These are phyloP conservation scores for Darksidea phi DNA, from an alignment of 495 filamentous ascomycete species.

Conservation along the genomic window DNA sequence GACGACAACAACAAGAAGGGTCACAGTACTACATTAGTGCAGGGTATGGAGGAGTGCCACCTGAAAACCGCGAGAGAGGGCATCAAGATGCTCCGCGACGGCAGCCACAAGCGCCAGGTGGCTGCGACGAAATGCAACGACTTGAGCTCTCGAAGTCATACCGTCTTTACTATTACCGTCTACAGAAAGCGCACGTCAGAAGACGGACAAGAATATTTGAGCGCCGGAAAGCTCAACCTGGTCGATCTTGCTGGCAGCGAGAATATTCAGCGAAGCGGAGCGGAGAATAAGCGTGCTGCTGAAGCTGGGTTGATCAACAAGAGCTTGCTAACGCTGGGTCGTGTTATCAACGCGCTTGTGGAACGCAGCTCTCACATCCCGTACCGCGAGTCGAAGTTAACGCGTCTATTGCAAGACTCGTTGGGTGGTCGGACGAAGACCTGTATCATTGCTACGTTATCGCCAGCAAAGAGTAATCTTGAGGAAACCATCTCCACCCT, in stretches of 20 bases:
- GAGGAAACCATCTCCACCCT: conserved; percentile 97
- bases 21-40: conserved; percentile 75
- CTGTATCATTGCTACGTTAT: conserved; percentile 96
- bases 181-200: conserved; percentile 78
- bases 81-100: conserved; percentile 82
- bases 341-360: conserved; percentile 96
- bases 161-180: conserved; percentile 91
- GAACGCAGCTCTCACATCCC: conserved; percentile 90
- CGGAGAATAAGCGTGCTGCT: conserved; percentile 93
- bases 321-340: conserved; percentile 87
- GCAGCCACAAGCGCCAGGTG: conserved; percentile 90
- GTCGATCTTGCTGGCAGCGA: conserved; percentile 96
- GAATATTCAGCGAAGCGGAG: conserved; percentile 93
- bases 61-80: conserved; percentile 82
- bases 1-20: conserved; percentile 86
- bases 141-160: conserved; percentile 91
- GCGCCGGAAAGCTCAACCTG: conserved; percentile 89
- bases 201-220: conserved; percentile 86
- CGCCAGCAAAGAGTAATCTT: conserved; percentile 87
- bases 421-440: conserved; percentile 94
- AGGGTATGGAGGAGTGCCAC: conserved; percentile 95
- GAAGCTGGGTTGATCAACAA: conserved; percentile 98
- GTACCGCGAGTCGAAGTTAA: conserved; percentile 95
- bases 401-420: conserved; percentile 90
- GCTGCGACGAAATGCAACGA: conserved; percentile 99